These are phyloP conservation scores for Fimicolochytrium jonesii DNA, from an alignment of 192 early-diverging fungal species.

Conservation along the genomic window DNA sequence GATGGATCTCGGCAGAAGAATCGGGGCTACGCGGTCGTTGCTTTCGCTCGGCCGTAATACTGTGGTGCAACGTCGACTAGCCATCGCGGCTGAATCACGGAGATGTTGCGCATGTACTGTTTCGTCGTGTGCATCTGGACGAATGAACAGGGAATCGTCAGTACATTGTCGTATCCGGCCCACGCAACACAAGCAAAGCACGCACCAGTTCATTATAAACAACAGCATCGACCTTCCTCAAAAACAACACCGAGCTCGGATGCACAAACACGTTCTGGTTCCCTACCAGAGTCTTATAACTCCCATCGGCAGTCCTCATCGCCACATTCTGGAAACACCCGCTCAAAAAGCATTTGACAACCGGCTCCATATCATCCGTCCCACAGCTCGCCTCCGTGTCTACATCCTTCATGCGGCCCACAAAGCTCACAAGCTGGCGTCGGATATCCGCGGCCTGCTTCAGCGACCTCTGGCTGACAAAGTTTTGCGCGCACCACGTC, in stretches of 20 bases:
- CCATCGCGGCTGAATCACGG: slow-evolving; percentile 78
- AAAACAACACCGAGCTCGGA: slow-evolving; percentile 82
- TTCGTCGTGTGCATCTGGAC: slow-evolving; percentile 73
- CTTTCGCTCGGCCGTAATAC: slow-evolving; percentile 42
- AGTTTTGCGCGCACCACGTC: slow-evolving; percentile 90
- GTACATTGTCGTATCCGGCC: background rate
- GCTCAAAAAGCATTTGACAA: slow-evolving; percentile 80
- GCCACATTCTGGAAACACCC: slow-evolving; percentile 92
- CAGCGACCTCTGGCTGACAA: slow-evolving; percentile 81
- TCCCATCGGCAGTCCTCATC: slow-evolving; percentile 78
- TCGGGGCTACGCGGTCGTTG: background rate
- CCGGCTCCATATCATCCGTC: slow-evolving; percentile 59
- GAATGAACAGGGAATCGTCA: background rate
- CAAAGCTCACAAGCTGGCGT: slow-evolving; percentile 78
- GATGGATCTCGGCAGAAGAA: too few relatives aligned
- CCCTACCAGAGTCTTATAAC: slow-evolving; percentile 70
- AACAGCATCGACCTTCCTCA: slow-evolving; percentile 69
- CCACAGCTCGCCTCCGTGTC: slow-evolving; percentile 61
- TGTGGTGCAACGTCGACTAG: slow-evolving; percentile 72
- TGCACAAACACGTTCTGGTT: slow-evolving; percentile 77
- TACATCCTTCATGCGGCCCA: slow-evolving; percentile 61
- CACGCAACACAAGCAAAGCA: background rate
- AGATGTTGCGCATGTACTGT: slow-evolving; percentile 83
- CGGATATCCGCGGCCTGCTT: slow-evolving; percentile 83
- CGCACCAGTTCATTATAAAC: slow-evolving; percentile 85